Percentiles rank a stretch among this genome's conserved stretches.
These are phyloP conservation scores for Craspedostauros australis DNA, from an alignment of 108 stramenopile genomes.

Conservation along the genomic window DNA sequence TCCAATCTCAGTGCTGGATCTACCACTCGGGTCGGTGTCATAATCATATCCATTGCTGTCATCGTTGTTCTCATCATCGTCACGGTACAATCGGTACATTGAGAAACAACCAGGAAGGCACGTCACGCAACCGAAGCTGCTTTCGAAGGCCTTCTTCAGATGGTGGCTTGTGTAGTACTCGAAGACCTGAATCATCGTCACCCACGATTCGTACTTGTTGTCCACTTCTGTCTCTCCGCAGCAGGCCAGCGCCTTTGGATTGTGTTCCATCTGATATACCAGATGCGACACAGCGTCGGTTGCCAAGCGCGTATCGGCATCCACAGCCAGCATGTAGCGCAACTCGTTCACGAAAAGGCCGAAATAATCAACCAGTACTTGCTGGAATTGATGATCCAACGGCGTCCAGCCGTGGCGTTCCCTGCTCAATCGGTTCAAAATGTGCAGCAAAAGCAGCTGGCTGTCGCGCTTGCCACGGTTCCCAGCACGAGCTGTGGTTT, in stretches of 20 bases:
- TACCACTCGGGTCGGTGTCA: too few relatives aligned
- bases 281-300: conserved; percentile 37
- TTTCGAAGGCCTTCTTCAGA: conserved; percentile 54
- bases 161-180: conserved; percentile 57
- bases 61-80: too few relatives aligned
- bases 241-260: conserved; percentile 36
- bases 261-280: conserved; percentile 42
- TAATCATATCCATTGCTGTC: too few relatives aligned
- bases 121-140: conserved; percentile 51
- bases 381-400: conserved; percentile 42
- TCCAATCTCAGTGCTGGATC: too few relatives aligned
- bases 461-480: conserved; percentile 59
- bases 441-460: conserved; percentile 48
- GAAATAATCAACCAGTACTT: conserved; percentile 31
- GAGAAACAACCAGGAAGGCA: conserved; percentile 58
- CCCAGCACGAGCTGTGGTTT: conserved; percentile 39
- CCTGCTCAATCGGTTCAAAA: conserved; percentile 51
- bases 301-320: conserved; percentile 49
- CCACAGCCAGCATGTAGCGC: conserved; percentile 24
- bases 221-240: conserved; percentile 63
- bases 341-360: conserved; percentile 33
- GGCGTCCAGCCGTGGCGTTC: conserved; percentile 44
- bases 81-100: too few relatives aligned
- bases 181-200: conserved; percentile 57
- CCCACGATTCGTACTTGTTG: conserved; percentile 46